Evolutionary conservation across 768 basidiomycete species (phyloP), one percentile per base, ranked within the genome.

Genomic region (Pleurotus salmoneostramineus): DNA sequence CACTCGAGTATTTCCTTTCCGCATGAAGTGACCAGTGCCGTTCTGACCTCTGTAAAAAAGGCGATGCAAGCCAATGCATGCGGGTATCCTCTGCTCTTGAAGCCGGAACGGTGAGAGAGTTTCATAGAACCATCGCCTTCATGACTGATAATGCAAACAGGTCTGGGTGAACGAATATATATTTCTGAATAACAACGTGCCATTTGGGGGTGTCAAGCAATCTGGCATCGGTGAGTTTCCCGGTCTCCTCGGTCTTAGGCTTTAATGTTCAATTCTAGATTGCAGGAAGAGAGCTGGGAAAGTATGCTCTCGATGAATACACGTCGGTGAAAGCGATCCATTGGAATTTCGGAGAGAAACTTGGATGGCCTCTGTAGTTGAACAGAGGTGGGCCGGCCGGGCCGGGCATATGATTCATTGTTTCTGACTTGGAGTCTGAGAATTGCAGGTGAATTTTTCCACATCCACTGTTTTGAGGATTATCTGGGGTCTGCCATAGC

Each of bases 151-250:
- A n/a, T 40, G 37, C 37, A 10, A 40, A 40, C n/a, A 40, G 15
- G 52, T 33, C 4, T 45, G 49, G 49, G n/a, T n/a, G n/a, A 40
- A 40, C 8, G 8, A 10, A 40, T 61, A 73, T 72, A 66, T 76
- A 56, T 77, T 77, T 65, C 74, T 73, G 48, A 64, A 65, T 58
- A 58, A 68, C 42, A 72, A 49, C 66, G 84, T 21, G 84, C 85
- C 10, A 86, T 86, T 68, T 83, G 85, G 93, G 58, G 93, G 93
- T 5, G 93, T 78, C 79, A 95, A 93, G 77, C 83, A 88, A 66
- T 85, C 83, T 42, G 91, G 91, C 57, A 80, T 88, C 59, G 88
- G 87, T 10, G 21, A 27, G 21, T 27, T 27, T 27, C 21, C 21
- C 21, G 21, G 21, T 27, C 21, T 27, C 21, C 21, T 27, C 21